These are phyloP conservation scores for Calonectria leucothoes DNA, from an alignment of 2,329 filamentous ascomycete species.

Conservation along the genomic window DNA sequence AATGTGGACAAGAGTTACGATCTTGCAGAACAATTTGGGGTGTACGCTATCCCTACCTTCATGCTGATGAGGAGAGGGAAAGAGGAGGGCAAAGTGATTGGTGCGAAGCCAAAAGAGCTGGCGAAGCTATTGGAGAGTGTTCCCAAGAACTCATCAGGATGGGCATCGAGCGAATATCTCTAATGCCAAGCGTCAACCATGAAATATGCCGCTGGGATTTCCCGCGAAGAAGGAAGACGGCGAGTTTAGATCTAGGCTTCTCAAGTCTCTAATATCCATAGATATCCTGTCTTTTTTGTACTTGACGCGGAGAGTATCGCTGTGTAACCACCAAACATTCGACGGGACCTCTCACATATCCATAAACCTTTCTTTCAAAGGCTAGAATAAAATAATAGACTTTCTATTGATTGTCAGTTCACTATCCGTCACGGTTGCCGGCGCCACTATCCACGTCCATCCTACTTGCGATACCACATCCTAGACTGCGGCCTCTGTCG, in stretches of 20 bases:
- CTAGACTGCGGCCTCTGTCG: constrained; percentile 58
- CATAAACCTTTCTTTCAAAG: not conserved
- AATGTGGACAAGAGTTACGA: not conserved
- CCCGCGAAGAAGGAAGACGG: too few species aligned
- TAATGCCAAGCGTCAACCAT: not conserved
- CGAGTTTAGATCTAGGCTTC: not conserved
- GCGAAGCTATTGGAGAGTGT: not conserved
- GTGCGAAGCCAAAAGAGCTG: not conserved
- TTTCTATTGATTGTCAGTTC: not conserved
- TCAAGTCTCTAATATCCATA: not conserved
- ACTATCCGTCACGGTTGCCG: not conserved
- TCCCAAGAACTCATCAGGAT: not conserved
- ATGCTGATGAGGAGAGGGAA: not conserved
- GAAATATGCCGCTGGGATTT: too few species aligned
- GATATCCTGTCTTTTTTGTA: not conserved
- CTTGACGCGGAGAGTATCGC: not conserved
- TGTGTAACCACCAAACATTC: not conserved
- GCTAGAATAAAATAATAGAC: not conserved
- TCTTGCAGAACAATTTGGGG: not conserved
- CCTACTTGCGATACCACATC: constrained; percentile 59
- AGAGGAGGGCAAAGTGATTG: not conserved
- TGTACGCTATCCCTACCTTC: not conserved
- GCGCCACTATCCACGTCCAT: not conserved
- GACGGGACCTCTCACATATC: not conserved
- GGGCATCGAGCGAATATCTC: not conserved